These are phyloP conservation scores for Suillus lakei DNA, from an alignment of 768 basidiomycete species.

Conservation along the genomic window DNA sequence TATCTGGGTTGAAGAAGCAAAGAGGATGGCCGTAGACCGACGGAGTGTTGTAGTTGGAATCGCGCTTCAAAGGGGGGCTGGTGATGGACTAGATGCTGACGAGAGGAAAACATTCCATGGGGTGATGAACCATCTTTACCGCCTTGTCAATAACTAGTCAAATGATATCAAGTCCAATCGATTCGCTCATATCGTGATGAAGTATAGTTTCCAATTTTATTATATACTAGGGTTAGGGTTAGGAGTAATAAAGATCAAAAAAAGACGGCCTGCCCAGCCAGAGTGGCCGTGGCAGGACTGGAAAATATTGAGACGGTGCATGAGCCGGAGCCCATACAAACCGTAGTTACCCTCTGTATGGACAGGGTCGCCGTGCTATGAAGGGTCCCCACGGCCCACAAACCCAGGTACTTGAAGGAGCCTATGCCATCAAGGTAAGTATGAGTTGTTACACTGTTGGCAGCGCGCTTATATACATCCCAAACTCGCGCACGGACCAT, in stretches of 20 bases:
- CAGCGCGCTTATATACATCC: conserved; percentile 16
- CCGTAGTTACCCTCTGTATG: conserved; percentile 46
- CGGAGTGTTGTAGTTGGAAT: conserved; percentile 77
- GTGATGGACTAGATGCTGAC: too few relatives aligned
- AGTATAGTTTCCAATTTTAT: background rate
- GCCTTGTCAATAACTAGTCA: too few relatives aligned
- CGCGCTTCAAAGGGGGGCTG: conserved; percentile 54
- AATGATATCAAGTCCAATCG: too few relatives aligned
- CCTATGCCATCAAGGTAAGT: conserved; percentile 71
- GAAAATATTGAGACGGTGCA: conserved; percentile 85
- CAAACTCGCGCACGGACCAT: conserved; percentile 29
- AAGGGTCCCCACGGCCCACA: conserved; percentile 58
- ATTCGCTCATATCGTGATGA: too few relatives aligned
- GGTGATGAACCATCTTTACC: conserved; percentile 54
- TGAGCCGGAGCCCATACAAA: conserved; percentile 69
- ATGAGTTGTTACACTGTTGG: conserved; percentile 31
- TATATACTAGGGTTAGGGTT: conserved; percentile 34
- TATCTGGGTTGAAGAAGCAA: conserved; percentile 65
- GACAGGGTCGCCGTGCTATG: conserved; percentile 64
- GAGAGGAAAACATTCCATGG: conserved; percentile 52
- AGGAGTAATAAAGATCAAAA: conserved; percentile 17
- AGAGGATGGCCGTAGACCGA: conserved; percentile 47
- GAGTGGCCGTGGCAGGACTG: conserved; percentile 67
- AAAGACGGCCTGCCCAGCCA: conserved; percentile 52
- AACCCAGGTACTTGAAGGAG: conserved; percentile 58